These are phyloP conservation scores for Microbotryomycetes sp. DNA, from an alignment of 1,284 basidiomycete genomes.

Conservation along the genomic window DNA sequence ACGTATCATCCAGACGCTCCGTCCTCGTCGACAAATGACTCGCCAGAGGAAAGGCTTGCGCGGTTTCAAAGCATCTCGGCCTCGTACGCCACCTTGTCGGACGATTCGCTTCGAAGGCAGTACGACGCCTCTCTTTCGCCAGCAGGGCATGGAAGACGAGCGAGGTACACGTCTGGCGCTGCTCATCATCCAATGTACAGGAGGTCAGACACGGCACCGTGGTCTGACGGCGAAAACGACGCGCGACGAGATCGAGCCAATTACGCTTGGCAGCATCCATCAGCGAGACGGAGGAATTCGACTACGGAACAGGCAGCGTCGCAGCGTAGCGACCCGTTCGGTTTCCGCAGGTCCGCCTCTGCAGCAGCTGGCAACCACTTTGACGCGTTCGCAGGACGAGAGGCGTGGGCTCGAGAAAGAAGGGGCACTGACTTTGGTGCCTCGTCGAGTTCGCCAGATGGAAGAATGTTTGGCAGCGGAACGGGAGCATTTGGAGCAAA, in stretches of 20 bases:
- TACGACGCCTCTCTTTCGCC: slow-evolving; percentile 16
- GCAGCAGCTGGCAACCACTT: slow-evolving; percentile 18
- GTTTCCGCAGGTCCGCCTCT: neutral
- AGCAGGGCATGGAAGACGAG: slow-evolving; percentile 4
- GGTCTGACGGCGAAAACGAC: slow-evolving; percentile 13
- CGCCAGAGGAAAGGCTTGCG: slow-evolving; percentile 21
- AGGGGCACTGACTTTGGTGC: neutral
- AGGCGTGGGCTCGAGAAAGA: neutral
- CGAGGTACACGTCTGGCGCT: slow-evolving; percentile 7
- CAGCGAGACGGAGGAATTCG: neutral
- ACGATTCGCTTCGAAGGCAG: slow-evolving; percentile 12
- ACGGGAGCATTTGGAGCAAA: slow-evolving; percentile 19
- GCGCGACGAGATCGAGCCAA: slow-evolving; percentile 23
- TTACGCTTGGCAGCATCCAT: slow-evolving; percentile 29
- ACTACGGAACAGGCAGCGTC: neutral
- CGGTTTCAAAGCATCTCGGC: slow-evolving; percentile 26
- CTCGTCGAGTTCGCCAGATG: neutral
- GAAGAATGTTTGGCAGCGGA: slow-evolving; percentile 15
- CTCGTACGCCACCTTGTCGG: slow-evolving; percentile 24
- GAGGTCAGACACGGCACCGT: neutral
- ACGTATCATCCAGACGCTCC: slow-evolving; percentile 33
- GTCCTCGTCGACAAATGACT: slow-evolving; percentile 16
- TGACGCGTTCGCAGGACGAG: slow-evolving; percentile 12
- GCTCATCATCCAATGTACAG: neutral
- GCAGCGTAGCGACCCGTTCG: slow-evolving; percentile 18